Evolutionary conservation across 1,139 yeast genomes (phyloP), one percentile per base, ranked within the genome.

Genomic region (Yamadazyma pseudoaaseri): DNA sequence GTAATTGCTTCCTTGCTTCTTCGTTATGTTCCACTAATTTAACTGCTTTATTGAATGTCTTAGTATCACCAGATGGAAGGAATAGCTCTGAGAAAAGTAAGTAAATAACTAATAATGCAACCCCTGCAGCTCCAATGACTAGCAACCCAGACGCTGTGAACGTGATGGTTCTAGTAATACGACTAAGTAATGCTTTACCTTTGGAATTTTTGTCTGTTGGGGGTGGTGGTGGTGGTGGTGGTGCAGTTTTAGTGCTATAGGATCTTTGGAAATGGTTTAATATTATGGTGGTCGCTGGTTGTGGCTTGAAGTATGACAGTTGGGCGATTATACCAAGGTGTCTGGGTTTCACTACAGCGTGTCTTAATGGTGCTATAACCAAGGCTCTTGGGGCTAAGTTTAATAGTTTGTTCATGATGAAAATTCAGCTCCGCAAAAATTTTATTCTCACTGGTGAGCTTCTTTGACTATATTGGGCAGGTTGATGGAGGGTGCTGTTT

Each of bases 41-140:
- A 20, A 89, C 89, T 2, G 95, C 95, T 48, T 86, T 76, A 61
- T 89, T 89, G 66, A 89, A 89, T 3, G 95, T 79, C 45, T 83
- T 83, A 1, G 95, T 90, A 53, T 89, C 97, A 16, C 96, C 95
- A 0, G 95, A 81, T 6, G 97, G 96, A 36, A 90, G 73, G 45
- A 87, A 77, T 26, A 89, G 62, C 54, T 89, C 97, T 3, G 85
- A 73, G 12, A 85, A 74, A 23, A 89, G 77, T 44, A 86, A 70
- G 57, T 86, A 89, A 3, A 86, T 66, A 21, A 89, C 95, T 18
- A 87, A 67, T 1, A 85, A 64, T 0, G 81, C 79, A 7, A 84
- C 65, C 14, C 84, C 87, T 2, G 80, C 56, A 1, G 87, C 89
- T 6, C 84, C 86, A 11, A 81, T 46, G 0, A 84, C 86, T 28